Conservation (phyloP, 805 yeast genomes). For the Metschnikowia cerradonensis region DNA sequence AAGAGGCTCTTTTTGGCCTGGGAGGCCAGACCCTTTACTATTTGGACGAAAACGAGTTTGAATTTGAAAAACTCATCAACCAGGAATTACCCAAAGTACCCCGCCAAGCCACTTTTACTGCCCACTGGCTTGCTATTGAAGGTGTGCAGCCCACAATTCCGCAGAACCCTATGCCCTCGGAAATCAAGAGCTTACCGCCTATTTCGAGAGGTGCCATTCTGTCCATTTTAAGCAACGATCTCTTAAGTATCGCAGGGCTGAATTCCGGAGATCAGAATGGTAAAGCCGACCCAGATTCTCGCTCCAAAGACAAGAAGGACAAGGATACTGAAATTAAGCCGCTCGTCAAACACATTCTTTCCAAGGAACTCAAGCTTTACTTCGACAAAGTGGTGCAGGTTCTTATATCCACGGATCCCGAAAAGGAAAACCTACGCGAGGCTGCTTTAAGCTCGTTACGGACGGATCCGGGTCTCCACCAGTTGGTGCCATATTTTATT, state of each 20-base stretch:
- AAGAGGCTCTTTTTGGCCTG: conserved; percentile 77
- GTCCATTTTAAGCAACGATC: conserved; percentile 40
- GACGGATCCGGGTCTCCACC: conserved; percentile 95
- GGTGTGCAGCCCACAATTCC: conserved; percentile 98
- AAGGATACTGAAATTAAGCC: conserved; percentile 73
- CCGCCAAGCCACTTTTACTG: conserved; percentile 84
- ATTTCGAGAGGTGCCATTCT: conserved; percentile 76
- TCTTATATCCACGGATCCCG: conserved; percentile 53
- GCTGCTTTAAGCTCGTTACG: conserved; percentile 84
- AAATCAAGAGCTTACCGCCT: conserved; percentile 74
- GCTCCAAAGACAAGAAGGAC: conserved; percentile 26
- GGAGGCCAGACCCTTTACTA: conserved; percentile 93
- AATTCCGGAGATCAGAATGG: conserved; percentile 5
- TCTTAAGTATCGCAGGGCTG: conserved; percentile 23
- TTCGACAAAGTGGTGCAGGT: conserved; percentile 88
- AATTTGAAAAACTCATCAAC: conserved; percentile 87
- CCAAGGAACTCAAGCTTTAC: conserved; percentile 89
- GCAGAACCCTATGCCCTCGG: conserved; percentile 85
- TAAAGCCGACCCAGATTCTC: conserved; percentile 26
- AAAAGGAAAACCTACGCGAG: conserved; percentile 54
- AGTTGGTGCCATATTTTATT: conserved; percentile 90
- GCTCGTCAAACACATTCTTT: conserved; percentile 87
- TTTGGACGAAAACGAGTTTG: conserved; percentile 88
- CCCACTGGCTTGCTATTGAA: conserved; percentile 97
- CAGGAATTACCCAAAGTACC: conserved; percentile 96